These are phyloP conservation scores for Rutstroemia sp. DNA, from an alignment of 2,329 filamentous ascomycete genomes.

Conservation along the genomic window DNA sequence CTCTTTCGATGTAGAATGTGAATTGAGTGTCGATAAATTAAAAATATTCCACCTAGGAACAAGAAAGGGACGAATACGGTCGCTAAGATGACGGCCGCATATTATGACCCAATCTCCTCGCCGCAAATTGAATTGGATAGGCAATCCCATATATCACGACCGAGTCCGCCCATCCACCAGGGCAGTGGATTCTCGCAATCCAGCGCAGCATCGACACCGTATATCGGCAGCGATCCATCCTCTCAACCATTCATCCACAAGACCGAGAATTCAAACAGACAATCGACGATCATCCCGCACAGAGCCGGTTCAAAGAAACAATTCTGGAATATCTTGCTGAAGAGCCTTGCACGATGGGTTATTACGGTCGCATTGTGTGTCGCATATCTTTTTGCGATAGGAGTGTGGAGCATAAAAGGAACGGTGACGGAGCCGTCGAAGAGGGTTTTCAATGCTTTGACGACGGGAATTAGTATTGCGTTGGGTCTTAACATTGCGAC, in stretches of 20 bases:
- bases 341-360: constrained; percentile 16
- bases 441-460: constrained; percentile 37
- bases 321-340: constrained; percentile 21
- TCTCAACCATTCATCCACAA: not conserved
- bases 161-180: not conserved
- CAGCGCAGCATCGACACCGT: not conserved
- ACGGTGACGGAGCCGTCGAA: constrained; percentile 32
- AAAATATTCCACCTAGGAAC: too few species aligned
- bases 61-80: not conserved
- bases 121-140: not conserved
- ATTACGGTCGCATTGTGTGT: constrained; percentile 21
- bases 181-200: not conserved
- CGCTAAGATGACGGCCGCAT: not conserved
- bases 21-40: too few species aligned
- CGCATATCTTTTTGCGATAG: constrained; percentile 16
- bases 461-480: constrained; percentile 37
- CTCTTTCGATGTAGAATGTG: too few species aligned
- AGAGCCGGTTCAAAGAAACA: constrained; percentile 17
- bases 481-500: constrained; percentile 37
- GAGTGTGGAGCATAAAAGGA: constrained; percentile 14
- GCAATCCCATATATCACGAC: not conserved
- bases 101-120: not conserved
- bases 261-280: not conserved
- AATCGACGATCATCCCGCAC: not conserved
- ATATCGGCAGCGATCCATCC: not conserved